Evolutionary conservation across 768 basidiomycete genomes (phyloP), one percentile per base, ranked within the genome.

Genomic region (Podaxis sp.): DNA sequence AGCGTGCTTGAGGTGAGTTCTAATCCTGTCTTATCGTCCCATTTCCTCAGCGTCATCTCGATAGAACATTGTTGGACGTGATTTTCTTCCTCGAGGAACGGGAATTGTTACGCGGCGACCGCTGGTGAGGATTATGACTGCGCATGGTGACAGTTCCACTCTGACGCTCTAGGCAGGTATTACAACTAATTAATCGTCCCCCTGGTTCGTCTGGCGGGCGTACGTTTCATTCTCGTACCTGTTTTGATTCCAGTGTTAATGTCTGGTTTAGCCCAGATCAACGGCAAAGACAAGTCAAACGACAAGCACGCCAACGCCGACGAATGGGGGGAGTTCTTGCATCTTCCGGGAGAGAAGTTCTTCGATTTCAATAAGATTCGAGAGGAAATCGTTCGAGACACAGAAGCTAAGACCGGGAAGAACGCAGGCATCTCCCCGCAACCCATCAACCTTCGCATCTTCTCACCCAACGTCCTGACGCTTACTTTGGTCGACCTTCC

Each of bases 241-340:
- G n/a, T 25, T 25, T 15, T 53, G 29, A 33, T 27, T 50, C 50
- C 33, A 52, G 36, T 19, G 25, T 50, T 59, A 33, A 54, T 36
- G 19, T 66, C 70, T 72, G 64, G 69, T 69, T 67, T 63, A 71
- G 64, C 63, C 43, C 66, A 78, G 80, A 76, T 63, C 68, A 80
- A 81, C 65, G 83, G 80, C 25, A 74, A 76, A 55, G 82, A 82
- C 55, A 79, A 82, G 67, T 79, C 80, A 11, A 72, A 76, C 33
- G 91, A 92, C 77, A 87, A 89, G 64, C 80, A 85, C 29, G 93
- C 90, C 75, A 98, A 98, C 73, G 80, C 87, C 59, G 88, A 97
- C 68, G 97, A 98, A 75, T 99, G 97, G 97, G 97, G 96, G 68
- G 97, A 99, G 76, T 99, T 99, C 83, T 81, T 98, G 33, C 94